Base-by-base conservation (phyloP, 2,329 filamentous ascomycete genomes). In the Graphilbum fragrans region DNA sequence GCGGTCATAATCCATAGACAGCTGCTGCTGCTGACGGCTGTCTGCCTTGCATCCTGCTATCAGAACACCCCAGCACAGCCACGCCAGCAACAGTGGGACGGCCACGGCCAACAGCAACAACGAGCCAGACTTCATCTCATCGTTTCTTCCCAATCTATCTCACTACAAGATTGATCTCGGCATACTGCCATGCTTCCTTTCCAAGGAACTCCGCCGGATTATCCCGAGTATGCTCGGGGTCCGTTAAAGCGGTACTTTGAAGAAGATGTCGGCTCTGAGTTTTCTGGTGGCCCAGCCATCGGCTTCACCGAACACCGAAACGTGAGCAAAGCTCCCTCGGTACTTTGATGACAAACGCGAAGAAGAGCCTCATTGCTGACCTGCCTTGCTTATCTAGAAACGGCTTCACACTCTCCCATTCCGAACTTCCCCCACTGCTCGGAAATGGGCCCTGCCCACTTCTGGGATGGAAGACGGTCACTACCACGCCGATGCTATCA, bases 341-440 rank as follows among this genome's bases (percentile, higher is more conserved):
- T n/a, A n/a, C n/a, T n/a, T n/a, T n/a, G n/a, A n/a, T n/a, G n/a
- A n/a, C n/a, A n/a, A n/a, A n/a, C n/a, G n/a, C n/a, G n/a, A n/a
- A n/a, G n/a, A n/a, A n/a, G n/a, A n/a, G n/a, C n/a, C n/a, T 38
- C 12, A 11, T n/a, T 25, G 2, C 49, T 29, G 25, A 2, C 25
- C 38, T 40, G 35, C 47, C 55, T 31, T n/a, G 6, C 32, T 14
- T 29, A 29, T 29, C 29, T 41, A 74, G 70, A 75, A 75, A 67
- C 68, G 71, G 32, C 47, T 73, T 16, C 70, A 74, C 43, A 65
- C 67, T 35, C 63, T 74, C 5, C 70, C 70, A 12, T 53, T 73
- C 14, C 64, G 69, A 44, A 64, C 62, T 10, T 67, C 66, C 23
- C 66, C 66, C 34, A 55, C 54, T 31, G 54, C 61, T 9, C 59